Base-by-base conservation (phyloP, 495 filamentous ascomycete genomes). In the Aspergillus ostianus region DNA sequence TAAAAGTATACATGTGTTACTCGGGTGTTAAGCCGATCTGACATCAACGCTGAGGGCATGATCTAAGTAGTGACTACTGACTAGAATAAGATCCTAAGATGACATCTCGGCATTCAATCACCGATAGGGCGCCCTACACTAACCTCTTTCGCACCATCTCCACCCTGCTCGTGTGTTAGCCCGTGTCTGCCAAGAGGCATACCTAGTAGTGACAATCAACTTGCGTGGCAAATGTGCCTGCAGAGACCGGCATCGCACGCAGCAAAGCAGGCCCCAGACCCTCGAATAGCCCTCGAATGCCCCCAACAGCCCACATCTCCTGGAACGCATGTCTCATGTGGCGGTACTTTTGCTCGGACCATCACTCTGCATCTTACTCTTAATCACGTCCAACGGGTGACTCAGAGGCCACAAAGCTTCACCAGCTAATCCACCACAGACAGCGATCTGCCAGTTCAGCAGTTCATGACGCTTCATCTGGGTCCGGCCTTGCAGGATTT, bases 311-410 rank as follows among this genome's bases (percentile, higher is more conserved):
- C 77, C 80, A 93, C 23, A 85, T 90, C 80, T 93, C 82, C 51
- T 70, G 74, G 67, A 93, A 92, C 71, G 86, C 90, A 71, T 93
- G 87, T 55, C 84, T 77, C 88, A 93, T 91, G 44, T 71, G 83
- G 74, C 73, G 81, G 69, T 88, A 95, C 32, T 20, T 56, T 46
- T 55, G 51, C 60, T 26, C 73, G 73, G 1, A 78, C 88, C 91
- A 77, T 96, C 91, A 54, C 84, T 91, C 80, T 96, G 92, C 91
- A 95, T 93, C 82, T 92, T 95, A 71, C 89, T 92, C 87, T 96
- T 96, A 66, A 96, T 74, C 36, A 96, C 91, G 74, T 96, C 92
- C 49, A 96, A 84, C 48, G 92, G 92, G 70, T 96, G 95, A 64
- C 87, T 91, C 17, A 77, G 79, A 56, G 94, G 68, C 92, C 92